Evolutionary conservation across 2,329 filamentous ascomycete species (phyloP), one percentile per base, ranked within the genome.

Genomic region (Furcasterigmium sp.): DNA sequence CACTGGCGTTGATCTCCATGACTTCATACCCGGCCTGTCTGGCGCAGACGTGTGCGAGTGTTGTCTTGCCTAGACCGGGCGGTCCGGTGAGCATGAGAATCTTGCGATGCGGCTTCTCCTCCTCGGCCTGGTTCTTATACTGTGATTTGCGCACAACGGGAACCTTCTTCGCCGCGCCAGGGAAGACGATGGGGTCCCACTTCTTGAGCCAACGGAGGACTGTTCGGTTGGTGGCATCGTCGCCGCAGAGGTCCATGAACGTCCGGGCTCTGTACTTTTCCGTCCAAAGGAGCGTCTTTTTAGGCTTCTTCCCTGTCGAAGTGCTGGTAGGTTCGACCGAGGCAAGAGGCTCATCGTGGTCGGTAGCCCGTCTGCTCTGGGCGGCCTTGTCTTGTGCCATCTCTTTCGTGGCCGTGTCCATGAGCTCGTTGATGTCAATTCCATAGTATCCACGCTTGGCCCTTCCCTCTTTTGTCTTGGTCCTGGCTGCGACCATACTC

Each of bases 1-100:
- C 93, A 55, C 91, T 97, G 8, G 94, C 93, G 56, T 98, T 98
- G 65, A 98, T 95, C 61, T 98, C 93, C 58, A 97, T 78, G 1
- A 95, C 87, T 56, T 97, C 93, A 56, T 98, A 98, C 1, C 93
- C 93, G 5, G 93, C 93, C 64, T 98, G 93, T 53, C 76, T 84
- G 1, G 94, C 94, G 60, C 93, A 97, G 0, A 98, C 93, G 63
- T 98, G 93, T 2, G 93, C 93, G 38, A 98, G 64, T 0, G 93
- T 98, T 0, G 93, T 98, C 69, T 98, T 98, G 21, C 93, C 93
- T 10, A 98, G 70, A 2, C 93, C 93, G 0, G 93, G 93, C 0
- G 93, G 90, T 0, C 93, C 94, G 1, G 91, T 91, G 14, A 98
- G 70, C 56, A 98, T 77, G 10, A 98, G 67, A 8, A 98, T 89